Conservation (phyloP, 805 yeast genomes). For the Vanderwaltozyma tropicalis region DNA sequence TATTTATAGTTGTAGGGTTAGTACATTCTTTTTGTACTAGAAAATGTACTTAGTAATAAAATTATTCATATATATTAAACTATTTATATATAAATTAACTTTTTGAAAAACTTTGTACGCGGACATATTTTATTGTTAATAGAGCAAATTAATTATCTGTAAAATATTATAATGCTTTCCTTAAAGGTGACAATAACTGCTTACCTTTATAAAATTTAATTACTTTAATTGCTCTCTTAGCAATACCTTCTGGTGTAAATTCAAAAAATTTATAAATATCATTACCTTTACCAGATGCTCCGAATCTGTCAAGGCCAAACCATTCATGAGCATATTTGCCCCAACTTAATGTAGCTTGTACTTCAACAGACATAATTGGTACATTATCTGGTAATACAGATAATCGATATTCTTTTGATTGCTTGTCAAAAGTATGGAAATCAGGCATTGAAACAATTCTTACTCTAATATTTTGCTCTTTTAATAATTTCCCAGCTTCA, state of each 20-base stretch:
- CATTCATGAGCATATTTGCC: conserved; percentile 90
- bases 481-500: conserved; percentile 68
- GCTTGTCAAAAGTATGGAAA: conserved; percentile 79
- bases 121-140: too few species aligned
- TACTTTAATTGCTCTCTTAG: conserved; percentile 72
- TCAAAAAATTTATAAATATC: conserved; percentile 77
- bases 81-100: too few species aligned
- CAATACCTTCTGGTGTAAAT: conserved; percentile 89
- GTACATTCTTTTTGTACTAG: neutral
- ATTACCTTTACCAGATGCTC: conserved; percentile 86
- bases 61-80: too few species aligned
- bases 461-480: conserved; percentile 44
- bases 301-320: conserved; percentile 90
- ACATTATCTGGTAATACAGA: conserved; percentile 90
- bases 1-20: neutral
- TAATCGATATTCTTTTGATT: conserved; percentile 68
- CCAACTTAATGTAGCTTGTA: conserved; percentile 87
- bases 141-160: too few species aligned
- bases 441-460: conserved; percentile 90
- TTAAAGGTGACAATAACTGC: conserved; percentile 62
- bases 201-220: conserved; percentile 75
- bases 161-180: conserved; percentile 45
- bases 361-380: conserved; percentile 91
- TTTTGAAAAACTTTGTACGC: neutral
- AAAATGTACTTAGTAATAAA: too few species aligned